phyloP scores from a whole-genome alignment of 2,329 filamentous ascomycete species.

The Sporothrix brasiliensis region DNA sequence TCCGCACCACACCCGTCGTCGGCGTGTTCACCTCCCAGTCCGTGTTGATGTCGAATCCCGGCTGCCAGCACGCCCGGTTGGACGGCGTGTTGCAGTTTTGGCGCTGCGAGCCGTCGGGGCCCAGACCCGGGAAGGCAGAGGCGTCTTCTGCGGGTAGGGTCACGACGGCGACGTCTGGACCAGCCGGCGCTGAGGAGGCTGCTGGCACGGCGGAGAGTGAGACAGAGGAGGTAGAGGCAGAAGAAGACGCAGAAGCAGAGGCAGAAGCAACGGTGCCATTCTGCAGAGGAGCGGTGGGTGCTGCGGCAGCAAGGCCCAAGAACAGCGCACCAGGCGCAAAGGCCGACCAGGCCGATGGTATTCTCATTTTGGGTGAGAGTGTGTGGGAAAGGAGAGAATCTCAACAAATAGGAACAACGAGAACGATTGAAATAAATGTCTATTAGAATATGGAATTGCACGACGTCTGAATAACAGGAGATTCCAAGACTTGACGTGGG shows the following conservation, averaged over 20 bases:
- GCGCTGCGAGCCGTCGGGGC: not conserved
- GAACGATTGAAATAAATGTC: not conserved
- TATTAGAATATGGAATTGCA: not conserved
- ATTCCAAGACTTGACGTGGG: not conserved
- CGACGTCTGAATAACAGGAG: not conserved
- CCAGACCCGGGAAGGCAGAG: not conserved
- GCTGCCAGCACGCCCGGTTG: slow-evolving; percentile 34
- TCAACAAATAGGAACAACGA: not conserved
- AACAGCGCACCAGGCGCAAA: slow-evolving; percentile 28
- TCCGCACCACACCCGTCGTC: slow-evolving; percentile 32
- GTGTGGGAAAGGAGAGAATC: not conserved
- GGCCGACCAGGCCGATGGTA: slow-evolving; percentile 25
- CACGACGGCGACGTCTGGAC: not conserved
- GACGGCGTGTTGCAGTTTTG: slow-evolving; percentile 31
- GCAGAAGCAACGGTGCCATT: not conserved
- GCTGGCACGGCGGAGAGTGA: not conserved
- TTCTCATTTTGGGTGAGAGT: slow-evolving; percentile 19
- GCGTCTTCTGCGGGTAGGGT: not conserved
- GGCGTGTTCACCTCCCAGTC: slow-evolving; percentile 34
- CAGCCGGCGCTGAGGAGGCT: not conserved
- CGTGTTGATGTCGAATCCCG: slow-evolving; percentile 35
- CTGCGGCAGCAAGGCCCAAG: slow-evolving; percentile 3
- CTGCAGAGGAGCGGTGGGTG: slow-evolving; percentile 25
- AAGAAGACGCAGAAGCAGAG: not conserved
- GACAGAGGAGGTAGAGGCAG: not conserved